These are phyloP conservation scores for Aspergillus hiratsukae DNA, from an alignment of 2,329 filamentous ascomycete genomes.

Conservation along the genomic window DNA sequence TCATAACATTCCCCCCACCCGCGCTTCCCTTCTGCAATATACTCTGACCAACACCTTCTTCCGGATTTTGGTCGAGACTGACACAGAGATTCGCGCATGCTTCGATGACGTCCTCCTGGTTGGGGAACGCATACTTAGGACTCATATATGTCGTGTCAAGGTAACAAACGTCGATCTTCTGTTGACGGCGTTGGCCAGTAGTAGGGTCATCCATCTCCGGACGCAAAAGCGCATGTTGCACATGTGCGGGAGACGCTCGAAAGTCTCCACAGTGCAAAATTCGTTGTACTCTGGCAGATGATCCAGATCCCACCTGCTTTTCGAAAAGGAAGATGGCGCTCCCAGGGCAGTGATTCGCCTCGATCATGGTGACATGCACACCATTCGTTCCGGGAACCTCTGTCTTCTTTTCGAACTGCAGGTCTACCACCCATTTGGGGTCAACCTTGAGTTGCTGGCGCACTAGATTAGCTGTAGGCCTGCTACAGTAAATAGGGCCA, in stretches of 20 bases:
- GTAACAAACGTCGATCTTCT: constrained; percentile 92
- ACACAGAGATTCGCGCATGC: constrained; percentile 85
- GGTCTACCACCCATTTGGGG: constrained; percentile 74
- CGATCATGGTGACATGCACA: constrained; percentile 87
- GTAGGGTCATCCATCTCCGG: constrained; percentile 68
- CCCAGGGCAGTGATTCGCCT: constrained; percentile 93
- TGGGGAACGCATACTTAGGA: constrained; percentile 90
- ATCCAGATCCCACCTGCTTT: constrained; percentile 62
- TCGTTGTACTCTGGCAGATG: constrained; percentile 62
- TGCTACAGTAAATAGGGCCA: constrained; percentile 94
- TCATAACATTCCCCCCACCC: constrained; percentile 56
- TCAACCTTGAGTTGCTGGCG: constrained; percentile 81
- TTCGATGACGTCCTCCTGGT: constrained; percentile 78
- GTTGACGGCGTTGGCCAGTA: constrained; percentile 68
- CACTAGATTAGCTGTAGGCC: constrained; percentile 84
- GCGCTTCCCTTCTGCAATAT: constrained; percentile 55
- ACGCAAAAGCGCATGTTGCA: constrained; percentile 74
- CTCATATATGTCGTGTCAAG: constrained; percentile 96
- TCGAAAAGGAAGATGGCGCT: constrained; percentile 93
- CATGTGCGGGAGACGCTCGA: constrained; percentile 77
- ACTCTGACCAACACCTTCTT: constrained; percentile 54
- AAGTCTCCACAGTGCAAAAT: constrained; percentile 97
- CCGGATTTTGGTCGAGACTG: constrained; percentile 67
- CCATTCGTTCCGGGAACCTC: constrained; percentile 79
- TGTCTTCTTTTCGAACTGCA: constrained; percentile 77